phyloP scores from a whole-genome alignment of 2,329 filamentous ascomycete species.

The Aspergillus sp. region DNA sequence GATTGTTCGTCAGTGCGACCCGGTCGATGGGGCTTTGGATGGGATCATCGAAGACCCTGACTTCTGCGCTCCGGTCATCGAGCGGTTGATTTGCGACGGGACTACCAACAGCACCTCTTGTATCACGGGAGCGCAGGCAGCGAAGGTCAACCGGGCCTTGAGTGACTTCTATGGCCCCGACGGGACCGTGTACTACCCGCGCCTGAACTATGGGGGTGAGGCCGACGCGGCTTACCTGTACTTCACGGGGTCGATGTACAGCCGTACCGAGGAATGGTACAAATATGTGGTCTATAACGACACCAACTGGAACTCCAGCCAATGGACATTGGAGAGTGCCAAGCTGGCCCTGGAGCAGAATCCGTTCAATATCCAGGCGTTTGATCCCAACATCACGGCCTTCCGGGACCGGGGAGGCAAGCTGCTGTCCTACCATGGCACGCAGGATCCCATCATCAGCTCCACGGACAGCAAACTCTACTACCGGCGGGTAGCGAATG shows the following conservation, averaged over 20 bases:
- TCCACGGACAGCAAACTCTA: constrained; percentile 55
- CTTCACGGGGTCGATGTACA: constrained; percentile 14
- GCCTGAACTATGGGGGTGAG: constrained; percentile 15
- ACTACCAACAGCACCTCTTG: constrained; percentile 38
- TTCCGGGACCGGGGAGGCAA: constrained; percentile 50
- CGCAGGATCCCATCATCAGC: constrained; percentile 54
- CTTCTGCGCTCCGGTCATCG: constrained; percentile 37
- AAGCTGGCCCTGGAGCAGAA: constrained; percentile 41
- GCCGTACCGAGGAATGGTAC: constrained; percentile 31
- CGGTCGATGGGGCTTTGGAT: constrained; percentile 35
- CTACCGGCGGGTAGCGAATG: constrained; percentile 48
- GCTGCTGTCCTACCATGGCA: constrained; percentile 46
- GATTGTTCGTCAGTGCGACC: constrained; percentile 40
- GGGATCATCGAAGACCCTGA: constrained; percentile 43
- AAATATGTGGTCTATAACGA: constrained; percentile 47
- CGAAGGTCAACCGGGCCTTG: constrained; percentile 26
- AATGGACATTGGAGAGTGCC: constrained; percentile 42
- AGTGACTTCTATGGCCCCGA: constrained; percentile 9
- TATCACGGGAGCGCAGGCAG: constrained; percentile 49
- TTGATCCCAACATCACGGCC: constrained; percentile 49
- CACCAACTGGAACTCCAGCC: constrained; percentile 41
- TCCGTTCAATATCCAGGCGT: constrained; percentile 54
- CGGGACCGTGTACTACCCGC: constrained; percentile 35
- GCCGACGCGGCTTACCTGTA: constrained; percentile 7
- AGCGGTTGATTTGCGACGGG: constrained; percentile 34